Evolutionary conservation across 768 basidiomycete genomes (phyloP).

Genomic region (Lactifluus echinatus): DNA sequence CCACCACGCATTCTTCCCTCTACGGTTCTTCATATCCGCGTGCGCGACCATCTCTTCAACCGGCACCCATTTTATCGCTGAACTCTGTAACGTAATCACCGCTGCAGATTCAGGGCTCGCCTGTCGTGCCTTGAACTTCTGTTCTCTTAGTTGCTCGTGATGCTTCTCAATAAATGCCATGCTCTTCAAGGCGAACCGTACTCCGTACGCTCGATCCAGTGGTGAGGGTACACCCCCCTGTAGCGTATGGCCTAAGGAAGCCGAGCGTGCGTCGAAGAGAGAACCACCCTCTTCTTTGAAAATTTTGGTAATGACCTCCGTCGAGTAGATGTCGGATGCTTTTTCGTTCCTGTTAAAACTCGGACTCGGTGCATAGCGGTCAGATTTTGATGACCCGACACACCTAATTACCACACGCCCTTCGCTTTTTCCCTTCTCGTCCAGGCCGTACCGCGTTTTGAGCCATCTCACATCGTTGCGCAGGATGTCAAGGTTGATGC

Average conservation of each 20-base stretch:
- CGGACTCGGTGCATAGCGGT: background rate
- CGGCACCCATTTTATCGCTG: conserved; percentile 71
- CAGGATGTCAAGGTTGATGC: conserved; percentile 76
- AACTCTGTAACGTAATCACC: conserved; percentile 86
- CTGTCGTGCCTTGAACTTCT: conserved; percentile 44
- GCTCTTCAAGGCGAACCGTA: conserved; percentile 82
- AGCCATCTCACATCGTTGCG: conserved; percentile 83
- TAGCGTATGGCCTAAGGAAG: conserved; percentile 94
- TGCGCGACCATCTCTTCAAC: conserved; percentile 77
- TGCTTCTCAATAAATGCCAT: conserved; percentile 91
- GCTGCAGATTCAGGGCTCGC: conserved; percentile 65
- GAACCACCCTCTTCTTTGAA: conserved; percentile 88
- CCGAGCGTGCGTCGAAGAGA: conserved; percentile 89
- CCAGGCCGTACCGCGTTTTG: conserved; percentile 74
- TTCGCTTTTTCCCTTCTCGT: conserved; percentile 83
- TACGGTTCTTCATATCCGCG: conserved; percentile 85
- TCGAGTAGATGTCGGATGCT: conserved; percentile 83
- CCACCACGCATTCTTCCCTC: conserved; percentile 83
- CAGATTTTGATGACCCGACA: conserved; percentile 23
- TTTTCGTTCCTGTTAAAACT: conserved; percentile 59
- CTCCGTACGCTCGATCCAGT: conserved; percentile 84
- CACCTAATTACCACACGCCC: conserved; percentile 90
- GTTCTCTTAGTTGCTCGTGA: conserved; percentile 45
- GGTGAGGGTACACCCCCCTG: conserved; percentile 97
- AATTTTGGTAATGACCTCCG: conserved; percentile 88